phyloP scores from a whole-genome alignment of 2,329 filamentous ascomycete genomes.

The Mariannaea elegans region DNA sequence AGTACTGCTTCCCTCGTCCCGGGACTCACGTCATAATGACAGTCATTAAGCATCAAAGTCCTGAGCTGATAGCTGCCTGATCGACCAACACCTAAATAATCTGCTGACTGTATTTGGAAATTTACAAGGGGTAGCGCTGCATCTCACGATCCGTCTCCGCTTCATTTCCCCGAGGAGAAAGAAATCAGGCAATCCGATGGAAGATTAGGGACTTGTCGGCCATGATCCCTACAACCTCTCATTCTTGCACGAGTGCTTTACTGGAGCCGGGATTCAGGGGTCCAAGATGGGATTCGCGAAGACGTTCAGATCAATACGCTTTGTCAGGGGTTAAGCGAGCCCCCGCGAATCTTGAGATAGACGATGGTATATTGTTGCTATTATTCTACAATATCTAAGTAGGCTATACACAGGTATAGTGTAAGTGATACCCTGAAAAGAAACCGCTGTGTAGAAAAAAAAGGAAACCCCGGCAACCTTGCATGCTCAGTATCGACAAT shows the following conservation, averaged over 20 bases:
- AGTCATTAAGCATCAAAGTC: background rate
- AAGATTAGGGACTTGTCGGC: background rate
- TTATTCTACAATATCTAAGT: background rate
- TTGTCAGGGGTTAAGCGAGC: too few species aligned
- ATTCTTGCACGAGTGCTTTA: background rate
- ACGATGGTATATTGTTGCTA: background rate
- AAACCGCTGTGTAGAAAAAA: too few species aligned
- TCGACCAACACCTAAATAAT: background rate
- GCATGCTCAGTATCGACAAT: background rate
- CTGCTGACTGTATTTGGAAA: background rate
- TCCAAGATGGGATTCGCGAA: background rate
- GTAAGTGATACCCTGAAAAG: background rate
- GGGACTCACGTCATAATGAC: background rate
- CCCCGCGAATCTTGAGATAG: background rate
- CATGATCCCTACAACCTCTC: background rate
- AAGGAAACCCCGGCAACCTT: background rate
- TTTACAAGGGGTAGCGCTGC: background rate
- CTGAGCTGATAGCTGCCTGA: background rate
- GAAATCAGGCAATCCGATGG: background rate
- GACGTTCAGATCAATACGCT: background rate
- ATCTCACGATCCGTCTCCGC: background rate
- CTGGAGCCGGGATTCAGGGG: background rate
- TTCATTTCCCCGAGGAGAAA: background rate
- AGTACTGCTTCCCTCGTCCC: too few species aligned
- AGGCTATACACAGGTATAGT: background rate